phyloP scores from a whole-genome alignment of 176 grass and related monocot genomes.

The Oryza longistaminata region DNA sequence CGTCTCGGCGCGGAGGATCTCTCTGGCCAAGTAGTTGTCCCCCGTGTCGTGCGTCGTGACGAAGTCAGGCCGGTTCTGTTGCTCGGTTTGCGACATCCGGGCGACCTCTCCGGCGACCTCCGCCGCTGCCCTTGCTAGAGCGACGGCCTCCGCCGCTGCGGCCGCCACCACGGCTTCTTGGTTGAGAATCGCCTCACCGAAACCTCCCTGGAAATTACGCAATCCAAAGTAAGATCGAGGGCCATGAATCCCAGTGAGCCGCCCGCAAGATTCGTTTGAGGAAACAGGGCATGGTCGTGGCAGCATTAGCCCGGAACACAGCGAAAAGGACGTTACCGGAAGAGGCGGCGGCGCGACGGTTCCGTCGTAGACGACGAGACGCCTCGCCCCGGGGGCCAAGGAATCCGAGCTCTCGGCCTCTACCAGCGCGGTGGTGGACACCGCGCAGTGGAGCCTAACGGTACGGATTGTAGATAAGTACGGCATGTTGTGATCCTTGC shows the following conservation, averaged over 20 bases:
- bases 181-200: slow-evolving; percentile 61
- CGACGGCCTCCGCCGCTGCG: slow-evolving; percentile 81
- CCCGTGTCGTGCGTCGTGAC: background rate
- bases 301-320: background rate
- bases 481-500: slow-evolving; percentile 55
- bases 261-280: background rate
- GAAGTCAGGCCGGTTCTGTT: background rate
- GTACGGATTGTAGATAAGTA: slow-evolving; percentile 54
- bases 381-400: background rate
- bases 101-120: slow-evolving; percentile 77
- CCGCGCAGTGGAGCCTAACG: slow-evolving; percentile 28
- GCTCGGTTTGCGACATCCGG: slow-evolving; percentile 42
- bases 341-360: background rate
- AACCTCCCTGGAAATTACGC: slow-evolving; percentile 21
- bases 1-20: slow-evolving; percentile 35
- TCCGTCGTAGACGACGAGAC: background rate
- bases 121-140: slow-evolving; percentile 78
- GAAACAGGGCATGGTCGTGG: background rate
- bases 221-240: background rate
- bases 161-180: slow-evolving; percentile 69
- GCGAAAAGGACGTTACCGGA: slow-evolving; percentile 30
- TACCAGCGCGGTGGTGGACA: slow-evolving; percentile 10
- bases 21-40: slow-evolving; percentile 25
- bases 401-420: slow-evolving; percentile 31
- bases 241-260: background rate